Base-by-base conservation (phyloP, 2,329 filamentous ascomycete genomes). In the Teratosphaeriaceae sp. region DNA sequence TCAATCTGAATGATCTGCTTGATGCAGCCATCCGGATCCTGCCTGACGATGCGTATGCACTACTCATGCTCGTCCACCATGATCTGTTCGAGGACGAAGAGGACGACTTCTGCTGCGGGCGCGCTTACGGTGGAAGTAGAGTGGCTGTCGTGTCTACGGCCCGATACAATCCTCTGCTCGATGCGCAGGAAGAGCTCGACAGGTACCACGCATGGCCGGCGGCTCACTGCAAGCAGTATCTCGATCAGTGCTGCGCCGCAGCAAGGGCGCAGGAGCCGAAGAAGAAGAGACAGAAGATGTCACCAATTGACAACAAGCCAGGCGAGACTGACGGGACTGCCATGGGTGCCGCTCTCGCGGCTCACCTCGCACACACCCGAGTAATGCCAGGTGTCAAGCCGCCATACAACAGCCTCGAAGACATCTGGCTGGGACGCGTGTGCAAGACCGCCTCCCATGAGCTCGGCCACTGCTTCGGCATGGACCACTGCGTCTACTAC, bases 81-180 rank as follows among this genome's bases (percentile, higher is more conserved):
- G 81, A 85, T 54, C 61, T 84, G 12, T 84, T 79, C 53, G 79
- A 84, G 51, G 72, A 73, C 38, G 76, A 81, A 0, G 75, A 82
- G 0, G 82, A 85, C 46, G 73, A 79, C 16, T 86, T 84, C 53
- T 78, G 75, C 41, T 83, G 80, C 47, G 82, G 81, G 0, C 64
- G 80, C 21, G 80, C 82, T 1, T 86, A 80, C 55, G 82, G 82
- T 0, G 77, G 73, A 0, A 79, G 74, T 44, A 68, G 81, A 3
- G 73, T 85, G 1, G 72, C 73, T 0, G 72, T 84, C 1, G 76
- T 86, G 0, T 79, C 75, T 0, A 72, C 67, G 0, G 79, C 81
- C 8, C 65, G 82, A 20, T 84, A 85, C 48, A 67, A 78, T 36
- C 81, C 81, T 1, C 21, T 21, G 0, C 55, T 74, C 1, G 68